phyloP scores from a whole-genome alignment of 2,329 filamentous ascomycete species.

The Fusarium acutatum region DNA sequence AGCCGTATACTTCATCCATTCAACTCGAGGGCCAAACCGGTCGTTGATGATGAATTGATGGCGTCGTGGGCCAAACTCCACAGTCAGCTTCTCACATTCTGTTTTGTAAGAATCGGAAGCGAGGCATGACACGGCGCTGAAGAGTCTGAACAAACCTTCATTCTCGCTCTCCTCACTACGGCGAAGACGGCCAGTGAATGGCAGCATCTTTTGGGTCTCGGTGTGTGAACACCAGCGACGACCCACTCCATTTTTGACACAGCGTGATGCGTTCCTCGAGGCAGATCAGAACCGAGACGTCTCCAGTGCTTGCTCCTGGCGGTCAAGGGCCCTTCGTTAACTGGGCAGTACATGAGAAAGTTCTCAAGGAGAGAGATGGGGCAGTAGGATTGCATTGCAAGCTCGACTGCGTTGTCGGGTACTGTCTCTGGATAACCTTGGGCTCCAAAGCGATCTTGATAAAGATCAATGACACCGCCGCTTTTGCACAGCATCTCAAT shows the following conservation, averaged over 20 bases:
- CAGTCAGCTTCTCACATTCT: neutral
- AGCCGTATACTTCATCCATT: slow-evolving; percentile 2
- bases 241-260: slow-evolving; percentile 12
- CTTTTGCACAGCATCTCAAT: neutral
- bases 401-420: slow-evolving; percentile 8
- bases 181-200: neutral
- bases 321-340: neutral
- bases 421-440: neutral
- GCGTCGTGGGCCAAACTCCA: neutral
- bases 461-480: slow-evolving; percentile 10
- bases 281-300: neutral
- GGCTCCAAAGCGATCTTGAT: neutral
- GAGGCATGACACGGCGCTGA: neutral
- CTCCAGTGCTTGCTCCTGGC: neutral
- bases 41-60: slow-evolving; percentile 1
- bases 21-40: slow-evolving; percentile 7
- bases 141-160: neutral
- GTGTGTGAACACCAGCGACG: neutral
- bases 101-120: neutral
- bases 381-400: slow-evolving; percentile 7
- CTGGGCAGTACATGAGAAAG: neutral
- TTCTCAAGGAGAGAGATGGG: neutral
- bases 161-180: neutral
- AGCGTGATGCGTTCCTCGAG: neutral
- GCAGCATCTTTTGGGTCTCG: neutral